Percentiles rank a stretch among this genome's conserved stretches.
These are phyloP conservation scores for Myriosclerotinia curreyana DNA, from an alignment of 2,329 filamentous ascomycete species.

Conservation along the genomic window DNA sequence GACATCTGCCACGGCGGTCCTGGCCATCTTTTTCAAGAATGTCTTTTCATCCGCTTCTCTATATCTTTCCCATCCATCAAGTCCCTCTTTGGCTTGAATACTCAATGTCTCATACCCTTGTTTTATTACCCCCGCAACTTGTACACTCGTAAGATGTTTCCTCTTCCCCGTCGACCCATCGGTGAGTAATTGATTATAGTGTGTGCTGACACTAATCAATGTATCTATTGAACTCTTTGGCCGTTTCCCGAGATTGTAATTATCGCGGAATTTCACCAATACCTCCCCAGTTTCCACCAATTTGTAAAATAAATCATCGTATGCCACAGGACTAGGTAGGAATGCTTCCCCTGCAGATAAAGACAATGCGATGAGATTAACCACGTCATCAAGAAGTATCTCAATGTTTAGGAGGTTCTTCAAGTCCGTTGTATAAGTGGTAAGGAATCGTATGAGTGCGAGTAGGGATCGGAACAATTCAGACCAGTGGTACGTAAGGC, in stretches of 20 bases:
- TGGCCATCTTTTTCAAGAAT: conserved; percentile 81
- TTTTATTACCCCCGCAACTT: conserved; percentile 90
- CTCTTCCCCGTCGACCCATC: conserved; percentile 50
- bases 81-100: conserved; percentile 81
- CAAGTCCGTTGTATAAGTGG: conserved; percentile 78
- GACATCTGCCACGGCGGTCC: conserved; percentile 72
- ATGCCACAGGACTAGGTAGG: conserved; percentile 78
- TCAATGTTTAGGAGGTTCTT: conserved; percentile 66
- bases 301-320: conserved; percentile 98
- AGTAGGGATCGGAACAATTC: conserved; percentile 90
- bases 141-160: conserved; percentile 72
- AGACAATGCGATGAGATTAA: conserved; percentile 79
- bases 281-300: conserved; percentile 87
- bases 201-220: conserved; percentile 74
- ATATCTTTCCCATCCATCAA: conserved; percentile 83
- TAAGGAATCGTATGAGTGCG: conserved; percentile 84
- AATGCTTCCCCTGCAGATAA: conserved; percentile 87
- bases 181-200: conserved; percentile 82
- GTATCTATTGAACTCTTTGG: conserved; percentile 75
- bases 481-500: conserved; percentile 88
- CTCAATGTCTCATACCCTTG: conserved; percentile 93
- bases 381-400: conserved; percentile 70
- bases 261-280: conserved; percentile 75
- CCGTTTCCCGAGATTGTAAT: conserved; percentile 60
- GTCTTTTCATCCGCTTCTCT: conserved; percentile 82